Base-by-base conservation (phyloP, 2,329 filamentous ascomycete species). In the Diaporthe sp. region DNA sequence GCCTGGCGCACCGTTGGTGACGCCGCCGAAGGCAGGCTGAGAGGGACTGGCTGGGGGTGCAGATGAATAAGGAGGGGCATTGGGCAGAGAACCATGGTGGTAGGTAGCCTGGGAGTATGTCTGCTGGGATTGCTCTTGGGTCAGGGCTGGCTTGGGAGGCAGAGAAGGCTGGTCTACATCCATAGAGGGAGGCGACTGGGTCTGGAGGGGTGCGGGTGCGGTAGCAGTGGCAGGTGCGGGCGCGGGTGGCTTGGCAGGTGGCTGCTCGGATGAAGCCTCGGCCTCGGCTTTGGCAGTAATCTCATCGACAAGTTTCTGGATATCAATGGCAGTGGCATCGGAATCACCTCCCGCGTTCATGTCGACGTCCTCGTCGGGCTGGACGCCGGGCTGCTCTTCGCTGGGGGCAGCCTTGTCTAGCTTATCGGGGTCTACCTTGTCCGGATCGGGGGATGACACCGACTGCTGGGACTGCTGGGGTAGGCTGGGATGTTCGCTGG, bases 301-400 rank as follows among this genome's bases (percentile, higher is more conserved):
- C 70, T 81, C 78, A 77, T 82, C 80, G 75, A 84, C 80, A 78
- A 84, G 79, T 78, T 83, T 82, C 74, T 82, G 81, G 60, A 83
- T 82, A 72, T 82, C 81, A 80, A 82, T 70, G 71, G 77, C 75
- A 80, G 78, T 76, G 25, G 74, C 71, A 75, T 75, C 71, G 55
- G 57, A n/a, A 40, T 73, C 71, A 74, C 45, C 52, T 72, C 54
- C 76, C 47, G 66, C 74, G 54, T 45, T 72, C 74, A 71, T 69
- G 45, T 77, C 75, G 73, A 61, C 64, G 60, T 45, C 75, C 67
- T 76, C 74, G 61, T 76, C 74, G 61, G 71, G 35, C 54, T 75
- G 67, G 74, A 74, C 75, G 67, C 68, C 70, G 70, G 28, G 25
- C 38, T 40, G 58, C 52, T 71, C 70, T 17, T 73, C 54, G 28